Percentiles rank a stretch among this genome's conserved stretches.
These are phyloP conservation scores for Coniochaeta prunicola DNA, from an alignment of 2,329 filamentous ascomycete genomes.

Conservation along the genomic window DNA sequence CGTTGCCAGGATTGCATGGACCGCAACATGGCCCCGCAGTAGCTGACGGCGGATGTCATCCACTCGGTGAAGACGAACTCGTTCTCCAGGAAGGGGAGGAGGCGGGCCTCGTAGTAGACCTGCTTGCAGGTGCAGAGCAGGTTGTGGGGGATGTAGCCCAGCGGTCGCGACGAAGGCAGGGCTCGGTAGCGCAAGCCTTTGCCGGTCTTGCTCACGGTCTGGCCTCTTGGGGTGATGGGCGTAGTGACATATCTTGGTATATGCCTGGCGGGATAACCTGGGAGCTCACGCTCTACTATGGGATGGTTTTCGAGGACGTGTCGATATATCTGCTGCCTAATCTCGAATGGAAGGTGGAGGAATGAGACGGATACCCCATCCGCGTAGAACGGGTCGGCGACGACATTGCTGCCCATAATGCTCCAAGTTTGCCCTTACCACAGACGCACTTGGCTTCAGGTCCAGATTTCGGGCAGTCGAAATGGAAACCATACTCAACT, in stretches of 20 bases:
- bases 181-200: conserved; percentile 1
- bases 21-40: conserved; percentile 28
- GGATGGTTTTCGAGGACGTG: conserved; percentile 31
- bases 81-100: conserved; percentile 31
- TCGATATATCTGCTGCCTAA: conserved; percentile 38
- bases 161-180: conserved; percentile 26
- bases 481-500: not conserved
- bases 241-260: conserved; percentile 20
- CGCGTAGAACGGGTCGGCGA: not conserved
- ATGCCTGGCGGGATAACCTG: conserved; percentile 29
- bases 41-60: conserved; percentile 36
- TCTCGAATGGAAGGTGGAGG: conserved; percentile 33
- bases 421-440: not conserved
- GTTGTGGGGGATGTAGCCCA: conserved; percentile 30
- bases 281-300: conserved; percentile 27
- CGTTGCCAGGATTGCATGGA: conserved; percentile 33
- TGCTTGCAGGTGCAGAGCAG: conserved; percentile 30
- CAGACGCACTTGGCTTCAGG: not conserved
- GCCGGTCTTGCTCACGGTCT: not conserved
- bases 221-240: conserved; percentile 8
- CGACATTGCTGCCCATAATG: not conserved
- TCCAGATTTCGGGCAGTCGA: not conserved
- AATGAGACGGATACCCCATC: conserved; percentile 12
- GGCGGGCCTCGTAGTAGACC: conserved; percentile 33
- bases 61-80: conserved; percentile 40